Evolutionary conservation across 2,329 filamentous ascomycete genomes (phyloP), one percentile per base, ranked within the genome.

Genomic region (Pseudocercospora fijiensis): DNA sequence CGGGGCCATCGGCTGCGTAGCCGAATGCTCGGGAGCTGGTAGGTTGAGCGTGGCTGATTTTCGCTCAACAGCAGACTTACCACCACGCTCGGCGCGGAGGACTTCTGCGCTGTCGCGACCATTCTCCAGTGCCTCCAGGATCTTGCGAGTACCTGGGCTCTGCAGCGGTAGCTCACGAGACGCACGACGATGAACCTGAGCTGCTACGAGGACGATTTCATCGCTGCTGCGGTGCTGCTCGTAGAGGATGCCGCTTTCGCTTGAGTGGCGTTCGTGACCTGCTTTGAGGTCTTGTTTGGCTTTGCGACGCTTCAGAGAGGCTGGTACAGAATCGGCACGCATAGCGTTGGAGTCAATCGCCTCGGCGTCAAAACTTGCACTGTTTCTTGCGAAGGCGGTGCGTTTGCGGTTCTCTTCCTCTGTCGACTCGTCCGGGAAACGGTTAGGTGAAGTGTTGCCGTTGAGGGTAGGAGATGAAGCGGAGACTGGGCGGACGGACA

Each of bases 241-340:
- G 28, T 56, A 56, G 5, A 33, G 11, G 13, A 56, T 56, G n/a
- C n/a, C 16, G 20, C 18, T 56, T 18, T 56, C 53, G 18, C 53
- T 56, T 13, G 53, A 56, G 27, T 33, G 53, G 18, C 51, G 51
- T 22, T 10, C 24, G 13, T 49, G 45, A 9, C 22, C 24, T 20
- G 20, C 53, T 20, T 41, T 56, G 2, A 56, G 22, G 16, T 56
- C 24, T 13, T 33, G 27, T 10, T 33, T 56, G 18, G 27, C 53
- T 22, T 41, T 56, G 18, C 53, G 53, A 20, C 53, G 53, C 53
- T 56, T 56, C n/a, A 56, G 18, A 8, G 53, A 56, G 4, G 27
- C n/a, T 20, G 53, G 53, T 9, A 56, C 53, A 6, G 53, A 18
- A 18, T 56, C 53, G n/a, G 11, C 33, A 5, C 53, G 28, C 27